Base-by-base conservation (phyloP, 129 eudicot genomes). In the Deinandra increscens region DNA sequence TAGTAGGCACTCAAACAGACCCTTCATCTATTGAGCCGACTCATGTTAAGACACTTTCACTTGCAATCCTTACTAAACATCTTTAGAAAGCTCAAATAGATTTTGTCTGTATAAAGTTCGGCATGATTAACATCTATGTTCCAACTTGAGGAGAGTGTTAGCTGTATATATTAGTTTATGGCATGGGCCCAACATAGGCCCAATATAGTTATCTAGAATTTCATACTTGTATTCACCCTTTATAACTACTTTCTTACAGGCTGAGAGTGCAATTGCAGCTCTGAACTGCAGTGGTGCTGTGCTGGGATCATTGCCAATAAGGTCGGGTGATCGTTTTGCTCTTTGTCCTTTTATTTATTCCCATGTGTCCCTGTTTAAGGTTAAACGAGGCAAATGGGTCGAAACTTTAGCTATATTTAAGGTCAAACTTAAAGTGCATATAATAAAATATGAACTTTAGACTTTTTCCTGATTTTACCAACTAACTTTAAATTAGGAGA, bases 191-290 rank as follows among this genome's bases (percentile, higher is more conserved):
- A n/a, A n/a, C 31, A 26, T 26, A 3, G 31, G 31, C 31, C 31
- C 31, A 26, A 26, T 26, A 26, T 26, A 26, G 31, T 26, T 26
- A 26, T 26, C 31, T 26, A 26, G 31, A 26, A 26, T 26, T 26
- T 26, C 31, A 26, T 26, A 26, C 31, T 26, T 26, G 31, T 26
- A 26, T 26, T 26, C 31, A 26, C 31, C 31, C 31, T 26, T 26
- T 26, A 26, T n/a, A n/a, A n/a, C n/a, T 48, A 19, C 62, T 54
- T 53, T 59, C 10, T 48, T 55, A 64, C 85, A 88, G 96, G 96
- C 96, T 33, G 91, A 88, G 69, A 81, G 87, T 77, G 96, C 96
- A 63, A 88, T 85, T 73, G 86, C 87, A n/a, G 96, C 96, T 55
- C 85, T 88, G 72, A 88, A 85, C 81, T 85, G 88, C 75, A 85